Evolutionary conservation across 192 early-diverging fungal genomes (phyloP), one percentile per base, ranked within the genome.

Genomic region (Coemansia sp.): DNA sequence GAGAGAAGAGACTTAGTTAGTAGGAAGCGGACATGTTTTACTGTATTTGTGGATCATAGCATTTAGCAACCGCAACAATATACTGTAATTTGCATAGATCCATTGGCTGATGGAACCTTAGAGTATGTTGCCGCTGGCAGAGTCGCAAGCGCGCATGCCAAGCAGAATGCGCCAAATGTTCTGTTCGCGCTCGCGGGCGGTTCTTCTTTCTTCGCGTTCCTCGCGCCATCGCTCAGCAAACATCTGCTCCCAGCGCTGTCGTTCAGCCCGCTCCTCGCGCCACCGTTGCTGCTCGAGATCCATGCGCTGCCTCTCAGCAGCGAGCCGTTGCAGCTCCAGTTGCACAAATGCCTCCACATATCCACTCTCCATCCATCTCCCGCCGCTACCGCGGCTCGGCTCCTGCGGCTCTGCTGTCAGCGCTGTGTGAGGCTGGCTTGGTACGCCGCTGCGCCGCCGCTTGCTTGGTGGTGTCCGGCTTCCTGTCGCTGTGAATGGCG

Each of bases 171-270:
- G 62, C 65, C 65, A 73, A 10, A 68, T 64, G 12, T 67, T 60
- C 28, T 67, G 55, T 31, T 73, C 65, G 25, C 71, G 61, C 8
- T 73, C 71, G 5, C 71, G 49, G n/a, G 67, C 54, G 2, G 41
- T 56, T 51, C 53, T 61, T 1, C 71, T 49, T 30, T 73, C 61
- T 34, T 73, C 65, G 23, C 65, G 71, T 6, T 73, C 71, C 26
- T 73, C 61, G 19, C 64, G 71, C 71, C 65, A 67, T 47, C 67
- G 71, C 61, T 67, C 71, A 7, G 65, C 53, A 44, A 54, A 73
- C 65, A 73, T 73, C 26, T 67, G 60, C 26, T 67, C 71, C 71
- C 71, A 73, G 1, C 71, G 24, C 34, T 60, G 34, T 0, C 65
- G 60, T n/a, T 63, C 60, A 2, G 61, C 65, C 12, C 71, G 64